These are phyloP conservation scores for Fraxinus excelsior DNA, from an alignment of 257 asterid genomes.

Conservation along the genomic window DNA sequence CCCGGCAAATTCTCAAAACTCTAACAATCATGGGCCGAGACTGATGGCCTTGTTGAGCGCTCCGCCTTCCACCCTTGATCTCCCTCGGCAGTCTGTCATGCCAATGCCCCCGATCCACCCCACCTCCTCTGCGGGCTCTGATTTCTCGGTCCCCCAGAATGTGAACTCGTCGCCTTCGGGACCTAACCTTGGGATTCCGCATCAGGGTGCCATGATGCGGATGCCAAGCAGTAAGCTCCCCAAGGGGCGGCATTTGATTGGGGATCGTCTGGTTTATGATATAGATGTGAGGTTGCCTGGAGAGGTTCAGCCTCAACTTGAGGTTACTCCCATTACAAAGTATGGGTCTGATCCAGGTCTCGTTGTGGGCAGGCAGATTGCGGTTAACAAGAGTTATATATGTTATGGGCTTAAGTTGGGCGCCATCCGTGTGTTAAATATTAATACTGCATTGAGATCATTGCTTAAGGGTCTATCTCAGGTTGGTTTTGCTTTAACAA, in stretches of 20 bases:
- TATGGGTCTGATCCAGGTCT: constrained; percentile 94
- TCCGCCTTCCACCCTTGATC: constrained; percentile 52
- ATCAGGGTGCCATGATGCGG: constrained; percentile 60
- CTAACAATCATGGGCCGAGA: constrained; percentile 65
- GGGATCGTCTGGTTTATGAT: constrained; percentile 69
- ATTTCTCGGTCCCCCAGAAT: constrained; percentile 43
- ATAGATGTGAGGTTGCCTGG: constrained; percentile 77
- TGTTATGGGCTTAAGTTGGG: constrained; percentile 95
- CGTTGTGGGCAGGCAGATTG: constrained; percentile 90
- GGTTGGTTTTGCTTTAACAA: constrained; percentile 49
- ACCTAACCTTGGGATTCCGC: constrained; percentile 43
- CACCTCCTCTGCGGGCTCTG: constrained; percentile 68
- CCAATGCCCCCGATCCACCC: constrained; percentile 52
- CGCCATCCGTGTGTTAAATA: constrained; percentile 86
- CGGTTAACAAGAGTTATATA: constrained; percentile 87
- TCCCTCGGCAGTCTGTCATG: constrained; percentile 43
- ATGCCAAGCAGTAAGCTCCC: constrained; percentile 92
- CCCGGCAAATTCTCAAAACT: constrained; percentile 43
- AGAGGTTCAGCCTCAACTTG: constrained; percentile 97
- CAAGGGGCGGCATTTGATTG: constrained; percentile 82
- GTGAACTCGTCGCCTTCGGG: constrained; percentile 35
- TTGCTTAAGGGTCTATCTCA: constrained; percentile 91
- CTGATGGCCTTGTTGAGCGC: constrained; percentile 91
- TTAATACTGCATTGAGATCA: constrained; percentile 90
- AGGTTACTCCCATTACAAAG: constrained; percentile 97